Evolutionary conservation across 169 alveolate species (phyloP).

Genomic region (Perkinsus olseni): DNA sequence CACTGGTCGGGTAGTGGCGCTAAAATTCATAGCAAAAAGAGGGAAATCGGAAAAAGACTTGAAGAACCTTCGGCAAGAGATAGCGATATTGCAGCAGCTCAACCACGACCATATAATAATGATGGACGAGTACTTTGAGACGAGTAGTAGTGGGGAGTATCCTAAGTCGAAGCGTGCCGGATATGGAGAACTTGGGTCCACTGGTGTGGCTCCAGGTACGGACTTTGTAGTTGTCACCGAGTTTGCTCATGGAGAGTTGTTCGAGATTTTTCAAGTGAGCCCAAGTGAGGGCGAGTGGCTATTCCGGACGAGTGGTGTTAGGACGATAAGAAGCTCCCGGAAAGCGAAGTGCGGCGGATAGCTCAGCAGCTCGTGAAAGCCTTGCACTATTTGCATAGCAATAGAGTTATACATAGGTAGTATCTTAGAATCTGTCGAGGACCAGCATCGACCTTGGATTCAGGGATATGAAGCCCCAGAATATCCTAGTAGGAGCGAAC

Average conservation of each 20-base stretch:
- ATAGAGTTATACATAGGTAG: slow-evolving; percentile 61
- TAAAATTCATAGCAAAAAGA: slow-evolving; percentile 68
- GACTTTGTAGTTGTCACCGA: slow-evolving; percentile 82
- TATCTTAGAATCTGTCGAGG: neutral
- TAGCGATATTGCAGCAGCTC: slow-evolving; percentile 67
- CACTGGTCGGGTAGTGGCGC: slow-evolving; percentile 70
- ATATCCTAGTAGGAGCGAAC: slow-evolving; percentile 68
- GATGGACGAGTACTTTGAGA: slow-evolving; percentile 76
- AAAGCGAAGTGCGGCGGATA: slow-evolving; percentile 17
- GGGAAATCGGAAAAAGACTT: slow-evolving; percentile 78
- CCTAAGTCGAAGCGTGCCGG: no score
- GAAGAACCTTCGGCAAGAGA: slow-evolving; percentile 71
- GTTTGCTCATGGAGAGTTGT: slow-evolving; percentile 81
- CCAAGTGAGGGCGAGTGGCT: neutral
- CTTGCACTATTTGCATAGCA: slow-evolving; percentile 68
- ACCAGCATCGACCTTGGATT: neutral
- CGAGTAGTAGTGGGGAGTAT: slow-evolving; percentile 42
- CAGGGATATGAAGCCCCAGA: slow-evolving; percentile 83
- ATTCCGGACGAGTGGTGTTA: neutral
- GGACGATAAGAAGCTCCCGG: neutral
- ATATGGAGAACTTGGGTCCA: neutral
- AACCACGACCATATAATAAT: slow-evolving; percentile 75
- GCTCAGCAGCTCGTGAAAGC: slow-evolving; percentile 41
- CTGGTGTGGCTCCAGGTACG: slow-evolving; percentile 14
- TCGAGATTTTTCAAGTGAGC: slow-evolving; percentile 72